A percentile compares a stretch with the other conserved stretches of the same genome.
Evolutionary conservation across 345 rosid genomes (phyloP).

Genomic region (Cardamine chenopodiifolia): DNA sequence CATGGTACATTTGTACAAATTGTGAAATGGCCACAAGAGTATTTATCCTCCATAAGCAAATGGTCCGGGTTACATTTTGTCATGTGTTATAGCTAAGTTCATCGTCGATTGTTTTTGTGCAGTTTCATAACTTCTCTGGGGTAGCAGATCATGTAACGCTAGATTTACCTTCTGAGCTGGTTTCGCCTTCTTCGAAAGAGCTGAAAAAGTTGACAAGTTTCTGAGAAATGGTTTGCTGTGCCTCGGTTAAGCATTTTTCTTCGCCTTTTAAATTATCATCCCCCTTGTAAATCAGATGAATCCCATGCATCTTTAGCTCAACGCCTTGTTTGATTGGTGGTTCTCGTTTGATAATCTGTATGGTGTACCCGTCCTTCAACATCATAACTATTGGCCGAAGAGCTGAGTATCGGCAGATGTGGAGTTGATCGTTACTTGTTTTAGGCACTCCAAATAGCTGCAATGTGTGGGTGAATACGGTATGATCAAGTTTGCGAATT

Average conservation of each 20-base stretch:
- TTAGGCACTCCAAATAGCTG: slow-evolving; percentile 53
- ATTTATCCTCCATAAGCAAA: no score
- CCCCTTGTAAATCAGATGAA: slow-evolving; percentile 36
- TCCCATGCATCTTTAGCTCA: slow-evolving; percentile 38
- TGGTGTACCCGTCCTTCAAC: slow-evolving; percentile 36
- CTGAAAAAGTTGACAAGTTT: slow-evolving; percentile 41
- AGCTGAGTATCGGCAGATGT: slow-evolving; percentile 53
- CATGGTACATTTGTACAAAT: no score
- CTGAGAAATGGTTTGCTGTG: slow-evolving; percentile 29
- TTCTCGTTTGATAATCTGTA: slow-evolving; percentile 21
- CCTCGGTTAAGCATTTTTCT: neutral
- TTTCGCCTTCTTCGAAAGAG: slow-evolving; percentile 14
- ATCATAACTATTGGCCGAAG: slow-evolving; percentile 39
- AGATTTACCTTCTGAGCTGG: slow-evolving; percentile 17
- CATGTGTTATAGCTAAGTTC: no score
- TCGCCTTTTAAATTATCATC: slow-evolving; percentile 30
- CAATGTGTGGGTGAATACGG: slow-evolving; percentile 15
- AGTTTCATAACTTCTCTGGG: neutral
- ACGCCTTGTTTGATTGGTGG: slow-evolving; percentile 5
- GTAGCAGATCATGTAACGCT: slow-evolving; percentile 24
- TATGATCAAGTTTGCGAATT: slow-evolving; percentile 31
- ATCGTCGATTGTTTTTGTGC: neutral
- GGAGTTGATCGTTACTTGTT: slow-evolving; percentile 52
- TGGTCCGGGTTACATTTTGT: no score
- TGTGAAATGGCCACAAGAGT: no score